phyloP scores from a whole-genome alignment of 1,139 yeast species.

The Taiozyma sp. region DNA sequence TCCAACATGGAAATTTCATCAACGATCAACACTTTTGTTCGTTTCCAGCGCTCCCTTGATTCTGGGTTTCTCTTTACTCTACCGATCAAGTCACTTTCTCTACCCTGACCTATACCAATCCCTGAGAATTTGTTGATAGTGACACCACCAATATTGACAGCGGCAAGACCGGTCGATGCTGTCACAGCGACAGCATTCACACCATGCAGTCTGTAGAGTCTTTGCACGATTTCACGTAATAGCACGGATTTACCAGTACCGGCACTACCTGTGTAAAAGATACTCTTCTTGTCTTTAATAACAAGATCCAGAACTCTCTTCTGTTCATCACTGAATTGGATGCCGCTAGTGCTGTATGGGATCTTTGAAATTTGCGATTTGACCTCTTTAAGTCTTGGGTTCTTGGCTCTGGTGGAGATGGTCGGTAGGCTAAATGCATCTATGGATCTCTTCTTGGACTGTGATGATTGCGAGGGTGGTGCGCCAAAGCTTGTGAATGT shows the following conservation, averaged over 20 bases:
- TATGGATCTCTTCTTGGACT: background rate
- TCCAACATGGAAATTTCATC: constrained; percentile 88
- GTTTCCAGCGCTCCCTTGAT: constrained; percentile 51
- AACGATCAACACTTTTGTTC: constrained; percentile 56
- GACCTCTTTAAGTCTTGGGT: constrained; percentile 16
- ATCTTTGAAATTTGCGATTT: background rate
- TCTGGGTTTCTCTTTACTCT: constrained; percentile 43
- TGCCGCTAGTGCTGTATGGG: background rate
- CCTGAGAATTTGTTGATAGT: constrained; percentile 80
- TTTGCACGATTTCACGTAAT: constrained; percentile 51
- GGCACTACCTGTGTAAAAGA: constrained; percentile 78
- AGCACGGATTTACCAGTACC: constrained; percentile 86
- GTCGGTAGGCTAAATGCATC: background rate
- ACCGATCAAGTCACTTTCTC: constrained; percentile 38
- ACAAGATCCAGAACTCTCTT: constrained; percentile 45
- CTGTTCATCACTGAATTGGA: constrained; percentile 40
- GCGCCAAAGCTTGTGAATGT: background rate
- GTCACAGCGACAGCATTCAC: constrained; percentile 64
- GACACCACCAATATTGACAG: constrained; percentile 79
- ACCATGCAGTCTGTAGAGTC: constrained; percentile 38
- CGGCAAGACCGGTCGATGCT: constrained; percentile 92
- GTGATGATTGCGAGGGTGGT: background rate
- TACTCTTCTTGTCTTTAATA: constrained; percentile 42
- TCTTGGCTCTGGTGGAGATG: constrained; percentile 3
- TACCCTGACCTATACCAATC: constrained; percentile 64